Base-by-base conservation (phyloP, 1,284 basidiomycete species). In the Gymnopus androsaceus region DNA sequence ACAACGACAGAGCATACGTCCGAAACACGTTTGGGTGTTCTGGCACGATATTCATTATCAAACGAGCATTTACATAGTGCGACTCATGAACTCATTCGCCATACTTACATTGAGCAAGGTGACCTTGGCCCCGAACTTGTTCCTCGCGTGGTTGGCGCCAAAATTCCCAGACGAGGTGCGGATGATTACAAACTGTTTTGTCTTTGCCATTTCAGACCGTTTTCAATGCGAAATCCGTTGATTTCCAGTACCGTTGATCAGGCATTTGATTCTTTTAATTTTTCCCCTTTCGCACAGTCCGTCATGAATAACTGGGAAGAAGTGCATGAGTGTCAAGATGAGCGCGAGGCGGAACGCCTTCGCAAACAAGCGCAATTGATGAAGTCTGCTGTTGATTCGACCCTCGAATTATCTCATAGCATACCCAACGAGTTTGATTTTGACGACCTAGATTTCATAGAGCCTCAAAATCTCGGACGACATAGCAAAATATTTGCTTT, bases 311-410 rank as follows among this genome's bases (percentile, higher is more conserved):
- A 71, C 40, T 71, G 67, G 69, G 64, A 69, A 45, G 69, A 62
- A 11, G 59, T 70, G 0, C 49, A 68, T 64, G 69, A 71, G 52
- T 71, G 69, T 61, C 62, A 69, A 57, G 69, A 71, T 66, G 63
- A 67, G 33, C 44, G 62, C 33, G 69, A 71, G 61, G 66, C 67
- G 12, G 69, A 71, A 25, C 34, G 64, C 17, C 34, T 69, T 9
- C 30, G 19, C 5, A 50, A 42, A 52, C 19, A 19, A n/a, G 28
- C 48, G 3, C 7, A 6, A 19, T 21, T 38, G 34, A 37, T 38
- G 34, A 36, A 50, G 37, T 19, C 41, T 40, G 7, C 38, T 25
- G 17, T 44, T 25, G 21, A 25, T 4, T 44, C 7, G 7, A 44
- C 41, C n/a, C n/a, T n/a, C n/a, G n/a, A n/a, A n/a, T n/a, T n/a